A percentile compares a stretch with the other conserved stretches of the same genome.
phyloP scores from a whole-genome alignment of 306 rosid genomes.

The Sphenostylis stenocarpa region DNA sequence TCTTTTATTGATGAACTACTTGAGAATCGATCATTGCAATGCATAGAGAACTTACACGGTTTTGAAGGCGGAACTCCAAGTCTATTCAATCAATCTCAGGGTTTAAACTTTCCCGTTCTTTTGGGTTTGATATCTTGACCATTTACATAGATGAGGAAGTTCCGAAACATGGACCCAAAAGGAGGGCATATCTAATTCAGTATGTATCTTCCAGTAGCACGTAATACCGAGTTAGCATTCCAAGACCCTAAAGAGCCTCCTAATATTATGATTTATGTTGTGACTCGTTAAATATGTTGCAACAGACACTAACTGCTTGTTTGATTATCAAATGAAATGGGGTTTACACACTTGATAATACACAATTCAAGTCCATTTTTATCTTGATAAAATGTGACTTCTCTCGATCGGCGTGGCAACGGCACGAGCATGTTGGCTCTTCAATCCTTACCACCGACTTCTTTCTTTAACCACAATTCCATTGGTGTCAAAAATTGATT shows the following conservation, averaged over 20 bases:
- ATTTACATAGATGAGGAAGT: not conserved
- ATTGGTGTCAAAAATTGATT: too few species aligned
- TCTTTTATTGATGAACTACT: conserved; percentile 4
- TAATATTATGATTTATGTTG: not conserved
- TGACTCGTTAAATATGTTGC: not conserved
- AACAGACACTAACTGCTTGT: not conserved
- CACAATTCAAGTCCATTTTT: not conserved
- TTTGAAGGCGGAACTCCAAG: conserved; percentile 25
- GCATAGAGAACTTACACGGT: conserved; percentile 31
- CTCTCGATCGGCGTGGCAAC: too few species aligned
- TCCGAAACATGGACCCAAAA: not conserved
- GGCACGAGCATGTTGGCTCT: too few species aligned
- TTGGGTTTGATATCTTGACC: not conserved
- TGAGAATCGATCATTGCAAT: conserved; percentile 7
- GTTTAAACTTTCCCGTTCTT: not conserved
- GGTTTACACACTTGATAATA: not conserved
- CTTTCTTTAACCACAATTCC: too few species aligned
- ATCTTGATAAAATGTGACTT: too few species aligned
- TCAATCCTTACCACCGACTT: too few species aligned
- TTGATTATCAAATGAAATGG: not conserved
- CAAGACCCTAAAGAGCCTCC: not conserved
- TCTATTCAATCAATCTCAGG: not conserved
- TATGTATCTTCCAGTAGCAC: not conserved
- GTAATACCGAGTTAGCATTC: not conserved
- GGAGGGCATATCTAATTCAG: not conserved